Conservation (phyloP, 202 grass and related monocot species). For the Panicum virgatum region DNA sequence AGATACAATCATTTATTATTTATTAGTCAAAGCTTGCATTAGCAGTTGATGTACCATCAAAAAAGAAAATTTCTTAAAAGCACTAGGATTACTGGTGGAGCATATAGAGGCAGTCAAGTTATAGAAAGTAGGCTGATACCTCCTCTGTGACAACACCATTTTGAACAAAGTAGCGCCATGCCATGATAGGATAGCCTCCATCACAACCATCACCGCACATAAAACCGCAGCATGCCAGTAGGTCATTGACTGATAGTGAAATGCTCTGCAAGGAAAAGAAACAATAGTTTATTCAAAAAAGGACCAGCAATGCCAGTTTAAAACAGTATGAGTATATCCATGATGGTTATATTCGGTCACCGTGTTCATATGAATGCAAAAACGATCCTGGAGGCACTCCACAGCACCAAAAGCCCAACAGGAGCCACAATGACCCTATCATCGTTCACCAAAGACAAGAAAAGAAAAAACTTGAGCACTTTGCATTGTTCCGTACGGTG, state of each 20-base stretch:
- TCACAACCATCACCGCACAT: no score
- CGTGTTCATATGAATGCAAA: slow-evolving; percentile 70
- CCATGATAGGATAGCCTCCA: slow-evolving; percentile 86
- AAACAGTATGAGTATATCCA: slow-evolving; percentile 6
- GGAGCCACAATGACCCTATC: slow-evolving; percentile 89
- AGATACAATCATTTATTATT: neutral
- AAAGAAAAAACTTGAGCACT: slow-evolving; percentile 11
- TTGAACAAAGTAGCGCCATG: slow-evolving; percentile 84
- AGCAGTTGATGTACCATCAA: neutral
- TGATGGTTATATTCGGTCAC: slow-evolving; percentile 28
- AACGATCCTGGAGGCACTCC: no score
- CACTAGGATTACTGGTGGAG: neutral
- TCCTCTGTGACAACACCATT: slow-evolving; percentile 84
- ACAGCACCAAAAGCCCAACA: slow-evolving; percentile 98
- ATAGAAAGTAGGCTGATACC: slow-evolving; percentile 38
- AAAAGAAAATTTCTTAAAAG: neutral
- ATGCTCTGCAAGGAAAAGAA: slow-evolving; percentile 42
- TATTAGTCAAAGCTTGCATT: neutral
- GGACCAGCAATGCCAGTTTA: neutral
- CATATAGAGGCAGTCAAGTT: neutral
- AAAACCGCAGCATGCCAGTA: no score
- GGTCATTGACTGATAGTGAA: no score
- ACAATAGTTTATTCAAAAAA: slow-evolving; percentile 28
- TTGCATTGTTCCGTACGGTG: neutral
- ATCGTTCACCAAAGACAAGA: slow-evolving; percentile 18